Evolutionary conservation across 495 filamentous ascomycete genomes (phyloP).

Genomic region (Penicillium psychrofluorescens): DNA sequence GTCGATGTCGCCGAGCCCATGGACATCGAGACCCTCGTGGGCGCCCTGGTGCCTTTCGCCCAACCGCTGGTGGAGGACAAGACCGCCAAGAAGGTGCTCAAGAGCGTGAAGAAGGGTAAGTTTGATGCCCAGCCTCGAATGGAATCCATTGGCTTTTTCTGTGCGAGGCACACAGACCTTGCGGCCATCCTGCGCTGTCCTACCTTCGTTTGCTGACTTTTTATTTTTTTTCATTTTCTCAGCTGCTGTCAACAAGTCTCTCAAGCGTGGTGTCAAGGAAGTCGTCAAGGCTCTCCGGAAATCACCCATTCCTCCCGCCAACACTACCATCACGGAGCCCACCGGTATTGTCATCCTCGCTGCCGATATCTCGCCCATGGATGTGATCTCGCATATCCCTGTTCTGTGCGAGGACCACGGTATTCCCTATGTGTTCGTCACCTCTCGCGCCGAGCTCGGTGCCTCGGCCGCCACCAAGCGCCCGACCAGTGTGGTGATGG

Average conservation of each 20-base stretch:
- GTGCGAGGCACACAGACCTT: too few species aligned
- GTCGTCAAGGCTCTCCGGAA: slow-evolving; percentile 95
- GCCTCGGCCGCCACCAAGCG: slow-evolving; percentile 87
- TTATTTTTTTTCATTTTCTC: neutral
- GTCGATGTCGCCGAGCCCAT: slow-evolving; percentile 40
- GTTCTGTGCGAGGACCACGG: slow-evolving; percentile 96
- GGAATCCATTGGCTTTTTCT: too few species aligned
- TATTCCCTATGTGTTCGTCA: slow-evolving; percentile 88
- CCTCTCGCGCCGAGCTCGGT: slow-evolving; percentile 81
- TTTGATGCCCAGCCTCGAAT: neutral
- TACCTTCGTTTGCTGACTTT: neutral
- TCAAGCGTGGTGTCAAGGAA: slow-evolving; percentile 97
- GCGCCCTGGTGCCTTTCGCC: slow-evolving; percentile 88
- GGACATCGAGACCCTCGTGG: slow-evolving; percentile 49
- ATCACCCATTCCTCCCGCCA: slow-evolving; percentile 52
- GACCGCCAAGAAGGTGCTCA: slow-evolving; percentile 83
- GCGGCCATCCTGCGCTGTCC: neutral
- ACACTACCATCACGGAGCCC: slow-evolving; percentile 43
- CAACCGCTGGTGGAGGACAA: slow-evolving; percentile 87
- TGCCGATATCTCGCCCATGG: slow-evolving; percentile 93
- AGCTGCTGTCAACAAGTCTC: slow-evolving; percentile 88
- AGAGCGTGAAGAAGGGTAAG: slow-evolving; percentile 89
- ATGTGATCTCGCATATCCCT: slow-evolving; percentile 95
- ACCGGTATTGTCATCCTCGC: slow-evolving; percentile 82
- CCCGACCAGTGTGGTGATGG: slow-evolving; percentile 91